These are phyloP conservation scores for Loxodes magnus DNA, from an alignment of 73 alveolate species.

Conservation along the genomic window DNA sequence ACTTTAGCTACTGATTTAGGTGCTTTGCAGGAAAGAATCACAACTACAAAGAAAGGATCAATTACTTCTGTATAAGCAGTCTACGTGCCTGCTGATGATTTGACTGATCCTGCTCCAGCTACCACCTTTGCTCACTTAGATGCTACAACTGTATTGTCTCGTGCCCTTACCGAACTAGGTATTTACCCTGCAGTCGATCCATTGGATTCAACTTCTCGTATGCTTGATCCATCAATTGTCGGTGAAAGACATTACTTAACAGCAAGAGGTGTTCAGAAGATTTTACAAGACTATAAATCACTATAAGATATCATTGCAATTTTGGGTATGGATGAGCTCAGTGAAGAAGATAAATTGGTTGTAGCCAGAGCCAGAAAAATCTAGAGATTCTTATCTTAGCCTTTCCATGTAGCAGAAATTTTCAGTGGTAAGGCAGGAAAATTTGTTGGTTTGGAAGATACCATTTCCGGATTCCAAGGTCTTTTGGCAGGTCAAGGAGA, in stretches of 20 bases:
- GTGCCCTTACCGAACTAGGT: conserved; percentile 90
- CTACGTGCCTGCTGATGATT: conserved; percentile 96
- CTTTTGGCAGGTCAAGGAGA: conserved; percentile 78
- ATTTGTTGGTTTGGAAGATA: conserved; percentile 74
- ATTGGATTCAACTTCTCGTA: conserved; percentile 89
- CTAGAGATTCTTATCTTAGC: conserved; percentile 66
- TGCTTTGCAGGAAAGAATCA: conserved; percentile 87
- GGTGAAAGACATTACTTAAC: conserved; percentile 67
- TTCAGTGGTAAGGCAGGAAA: conserved; percentile 83
- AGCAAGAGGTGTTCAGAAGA: conserved; percentile 70
- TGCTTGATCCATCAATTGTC: conserved; percentile 91
- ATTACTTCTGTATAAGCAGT: conserved; percentile 96
- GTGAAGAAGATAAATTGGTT: conserved; percentile 81
- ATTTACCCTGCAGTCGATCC: conserved; percentile 99
- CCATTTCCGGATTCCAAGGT: conserved; percentile 51
- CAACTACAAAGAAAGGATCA: conserved; percentile 95
- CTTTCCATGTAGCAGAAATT: conserved; percentile 85
- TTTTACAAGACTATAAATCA: conserved; percentile 77
- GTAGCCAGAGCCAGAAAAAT: conserved; percentile 92
- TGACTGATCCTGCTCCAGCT: conserved; percentile 98
- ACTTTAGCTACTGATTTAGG: conserved; percentile 96
- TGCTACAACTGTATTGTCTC: conserved; percentile 91
- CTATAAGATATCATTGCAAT: conserved; percentile 95
- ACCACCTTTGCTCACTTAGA: conserved; percentile 98
- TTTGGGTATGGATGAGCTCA: conserved; percentile 95